A percentile compares a stretch with the other conserved stretches of the same genome.
phyloP scores from a whole-genome alignment of 2,329 filamentous ascomycete species.

The Helotiales sp. region DNA sequence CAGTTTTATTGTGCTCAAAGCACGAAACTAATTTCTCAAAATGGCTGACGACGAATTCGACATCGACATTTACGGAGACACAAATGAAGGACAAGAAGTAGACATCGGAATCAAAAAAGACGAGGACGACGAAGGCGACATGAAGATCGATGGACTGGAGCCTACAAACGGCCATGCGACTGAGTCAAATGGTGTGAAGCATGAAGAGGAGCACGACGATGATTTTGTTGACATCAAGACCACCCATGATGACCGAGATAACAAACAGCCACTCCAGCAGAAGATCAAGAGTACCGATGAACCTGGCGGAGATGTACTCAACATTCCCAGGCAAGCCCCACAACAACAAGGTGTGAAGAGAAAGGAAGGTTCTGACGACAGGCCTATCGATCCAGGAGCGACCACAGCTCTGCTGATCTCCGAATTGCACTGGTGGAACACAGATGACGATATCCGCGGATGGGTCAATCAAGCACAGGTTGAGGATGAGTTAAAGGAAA shows the following conservation, averaged over 20 bases:
- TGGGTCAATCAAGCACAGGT: conserved; percentile 79
- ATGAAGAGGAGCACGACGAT: conserved; percentile 41
- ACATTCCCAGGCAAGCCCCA: conserved; percentile 38
- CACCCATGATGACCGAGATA: conserved; percentile 37
- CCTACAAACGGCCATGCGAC: conserved; percentile 22
- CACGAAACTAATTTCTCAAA: conserved; percentile 11
- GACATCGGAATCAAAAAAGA: conserved; percentile 39
- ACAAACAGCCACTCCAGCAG: conserved; percentile 37
- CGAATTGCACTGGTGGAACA: conserved; percentile 95
- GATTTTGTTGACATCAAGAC: conserved; percentile 44
- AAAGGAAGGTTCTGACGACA: conserved; percentile 59
- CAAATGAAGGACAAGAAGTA: conserved; percentile 45
- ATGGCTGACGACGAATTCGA: conserved; percentile 74
- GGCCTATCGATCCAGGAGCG: conserved; percentile 58
- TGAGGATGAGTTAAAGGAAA: conserved; percentile 84
- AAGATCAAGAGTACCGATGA: conserved; percentile 44
- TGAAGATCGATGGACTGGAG: conserved; percentile 38
- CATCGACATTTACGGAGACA: conserved; percentile 71
- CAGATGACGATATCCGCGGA: conserved; percentile 89
- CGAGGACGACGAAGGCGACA: conserved; percentile 39
- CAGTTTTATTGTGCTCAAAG: conserved; percentile 9
- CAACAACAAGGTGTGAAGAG: conserved; percentile 59
- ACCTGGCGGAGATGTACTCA: conserved; percentile 36
- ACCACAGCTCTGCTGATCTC: conserved; percentile 79
- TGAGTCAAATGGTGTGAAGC: conserved; percentile 27